A percentile compares a stretch with the other conserved stretches of the same genome.
phyloP scores from a whole-genome alignment of 257 asterid species.

The Solanum rostratum region DNA sequence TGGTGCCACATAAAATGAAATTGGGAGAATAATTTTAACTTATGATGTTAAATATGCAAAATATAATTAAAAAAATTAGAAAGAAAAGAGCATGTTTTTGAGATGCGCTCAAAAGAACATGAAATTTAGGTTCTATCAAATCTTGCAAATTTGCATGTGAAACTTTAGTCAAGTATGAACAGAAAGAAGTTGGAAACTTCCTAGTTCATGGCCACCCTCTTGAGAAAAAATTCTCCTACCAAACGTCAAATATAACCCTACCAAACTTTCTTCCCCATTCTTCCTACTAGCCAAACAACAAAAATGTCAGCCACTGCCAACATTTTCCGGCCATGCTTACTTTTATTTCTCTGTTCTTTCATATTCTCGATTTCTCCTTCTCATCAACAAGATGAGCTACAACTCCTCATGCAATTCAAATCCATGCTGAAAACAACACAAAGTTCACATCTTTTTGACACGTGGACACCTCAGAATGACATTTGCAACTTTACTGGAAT shows the following conservation, averaged over 20 bases:
- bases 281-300: not conserved
- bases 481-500: slow-evolving; percentile 28
- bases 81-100: too few relatives aligned
- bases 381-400: slow-evolving; percentile 8
- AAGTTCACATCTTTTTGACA: slow-evolving; percentile 10
- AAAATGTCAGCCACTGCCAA: slow-evolving; percentile 1
- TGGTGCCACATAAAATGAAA: too few relatives aligned
- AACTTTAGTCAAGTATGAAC: not conserved
- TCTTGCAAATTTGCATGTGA: not conserved
- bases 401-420: slow-evolving; percentile 20
- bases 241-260: not conserved
- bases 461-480: slow-evolving; percentile 10
- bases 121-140: too few relatives aligned
- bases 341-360: not conserved
- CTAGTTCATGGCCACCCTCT: not conserved
- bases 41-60: too few relatives aligned
- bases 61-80: too few relatives aligned
- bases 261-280: not conserved
- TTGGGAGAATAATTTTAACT: too few relatives aligned
- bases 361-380: not conserved
- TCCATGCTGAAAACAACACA: slow-evolving; percentile 6
- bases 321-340: slow-evolving; percentile 3
- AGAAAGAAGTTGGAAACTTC: not conserved
- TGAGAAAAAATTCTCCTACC: not conserved
- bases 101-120: too few relatives aligned